A percentile compares a stretch with the other conserved stretches of the same genome.
phyloP scores from a whole-genome alignment of 2,329 filamentous ascomycete species.

The Xylaria arbuscula region DNA sequence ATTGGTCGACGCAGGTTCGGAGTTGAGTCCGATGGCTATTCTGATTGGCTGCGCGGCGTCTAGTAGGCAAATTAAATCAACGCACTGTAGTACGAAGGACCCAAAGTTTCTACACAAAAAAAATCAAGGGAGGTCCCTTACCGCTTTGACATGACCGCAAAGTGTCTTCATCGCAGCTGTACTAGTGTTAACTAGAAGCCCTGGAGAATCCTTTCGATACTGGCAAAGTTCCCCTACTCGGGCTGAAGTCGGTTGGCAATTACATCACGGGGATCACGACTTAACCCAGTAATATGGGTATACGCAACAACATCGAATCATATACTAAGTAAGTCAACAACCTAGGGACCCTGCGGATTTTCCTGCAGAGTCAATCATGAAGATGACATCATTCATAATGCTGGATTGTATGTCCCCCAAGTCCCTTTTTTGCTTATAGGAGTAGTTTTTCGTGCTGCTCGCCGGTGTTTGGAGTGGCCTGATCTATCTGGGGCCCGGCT shows the following conservation, averaged over 20 bases:
- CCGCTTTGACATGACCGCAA: not conserved
- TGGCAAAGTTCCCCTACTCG: not conserved
- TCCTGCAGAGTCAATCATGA: not conserved
- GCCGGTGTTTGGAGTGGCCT: not conserved
- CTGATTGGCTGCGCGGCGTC: not conserved
- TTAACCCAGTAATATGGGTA: not conserved
- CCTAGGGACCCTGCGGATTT: not conserved
- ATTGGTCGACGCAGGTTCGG: constrained; percentile 9
- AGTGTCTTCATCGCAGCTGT: not conserved
- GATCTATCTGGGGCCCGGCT: too few species aligned
- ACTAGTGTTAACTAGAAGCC: too few species aligned
- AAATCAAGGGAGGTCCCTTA: not conserved
- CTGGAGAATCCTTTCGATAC: not conserved
- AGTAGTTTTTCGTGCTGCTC: not conserved
- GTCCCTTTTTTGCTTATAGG: not conserved
- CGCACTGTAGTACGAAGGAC: not conserved
- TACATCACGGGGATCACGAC: not conserved
- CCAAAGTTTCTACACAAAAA: not conserved
- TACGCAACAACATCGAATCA: not conserved
- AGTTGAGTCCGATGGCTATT: not conserved
- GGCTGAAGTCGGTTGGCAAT: not conserved
- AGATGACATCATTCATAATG: not conserved
- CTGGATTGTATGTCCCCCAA: not conserved
- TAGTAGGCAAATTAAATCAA: not conserved
- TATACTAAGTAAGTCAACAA: not conserved